These are phyloP conservation scores for Colletotrichum sansevieriae DNA, from an alignment of 2,329 filamentous ascomycete species.

Conservation along the genomic window DNA sequence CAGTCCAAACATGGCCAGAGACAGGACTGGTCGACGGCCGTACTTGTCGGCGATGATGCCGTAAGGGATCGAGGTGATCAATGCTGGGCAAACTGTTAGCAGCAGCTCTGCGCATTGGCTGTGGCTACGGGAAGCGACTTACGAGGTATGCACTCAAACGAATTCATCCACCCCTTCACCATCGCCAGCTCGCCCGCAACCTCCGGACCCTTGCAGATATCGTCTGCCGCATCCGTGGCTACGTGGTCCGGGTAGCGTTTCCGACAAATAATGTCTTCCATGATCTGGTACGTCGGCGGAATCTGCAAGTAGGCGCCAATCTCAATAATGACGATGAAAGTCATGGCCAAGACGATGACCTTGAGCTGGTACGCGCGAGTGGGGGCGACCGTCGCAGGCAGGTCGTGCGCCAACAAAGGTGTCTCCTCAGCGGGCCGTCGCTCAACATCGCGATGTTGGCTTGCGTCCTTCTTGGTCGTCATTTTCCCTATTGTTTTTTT, in stretches of 20 bases:
- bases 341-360: conserved; percentile 50
- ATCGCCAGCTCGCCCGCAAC: conserved; percentile 67
- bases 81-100: conserved; percentile 45
- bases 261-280: conserved; percentile 68
- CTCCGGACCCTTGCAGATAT: conserved; percentile 61
- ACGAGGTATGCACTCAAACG: conserved; percentile 62
- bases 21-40: conserved; percentile 58
- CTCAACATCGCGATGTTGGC: conserved; percentile 22
- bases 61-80: conserved; percentile 60
- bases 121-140: conserved; percentile 41
- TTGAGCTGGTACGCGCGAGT: conserved; percentile 47
- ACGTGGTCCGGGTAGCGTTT: conserved; percentile 58
- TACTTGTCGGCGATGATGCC: conserved; percentile 62
- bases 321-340: conserved; percentile 59
- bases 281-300: conserved; percentile 62
- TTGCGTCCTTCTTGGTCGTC: neutral
- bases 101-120: neutral
- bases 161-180: conserved; percentile 61
- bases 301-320: conserved; percentile 54
- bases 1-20: conserved; percentile 52
- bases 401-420: conserved; percentile 40
- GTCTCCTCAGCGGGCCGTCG: conserved; percentile 34
- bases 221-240: conserved; percentile 51
- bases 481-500: conserved; percentile 3
- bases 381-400: conserved; percentile 43